Percentiles rank a stretch among this genome's conserved stretches.
phyloP scores from a whole-genome alignment of 129 eudicot genomes.

The Pittosporum tobira region DNA sequence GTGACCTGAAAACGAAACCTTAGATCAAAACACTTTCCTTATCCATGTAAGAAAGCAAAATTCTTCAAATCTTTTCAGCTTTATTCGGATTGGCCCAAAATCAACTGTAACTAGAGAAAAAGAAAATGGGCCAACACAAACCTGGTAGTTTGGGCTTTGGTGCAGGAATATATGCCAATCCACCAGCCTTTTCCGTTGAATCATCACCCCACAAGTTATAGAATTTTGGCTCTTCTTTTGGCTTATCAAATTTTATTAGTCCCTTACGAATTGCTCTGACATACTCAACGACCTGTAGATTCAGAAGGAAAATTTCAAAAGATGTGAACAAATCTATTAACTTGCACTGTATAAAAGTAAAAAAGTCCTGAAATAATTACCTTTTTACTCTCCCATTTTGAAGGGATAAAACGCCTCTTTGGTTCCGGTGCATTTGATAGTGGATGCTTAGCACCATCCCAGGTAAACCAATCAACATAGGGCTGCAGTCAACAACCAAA shows the following conservation, averaged over 20 bases:
- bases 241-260: conserved; percentile 64
- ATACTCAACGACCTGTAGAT: conserved; percentile 50
- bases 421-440: conserved; percentile 97
- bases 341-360: conserved; percentile 1
- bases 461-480: conserved; percentile 80
- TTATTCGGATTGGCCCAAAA: background rate
- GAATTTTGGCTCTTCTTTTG: conserved; percentile 63
- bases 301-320: conserved; percentile 1
- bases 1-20: conserved; percentile 45
- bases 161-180: conserved; percentile 84
- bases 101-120: background rate
- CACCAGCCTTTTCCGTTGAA: conserved; percentile 53
- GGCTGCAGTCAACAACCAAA: conserved; percentile 45
- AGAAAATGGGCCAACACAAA: conserved; percentile 15
- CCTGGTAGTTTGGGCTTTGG: conserved; percentile 93
- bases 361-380: conserved; percentile 20
- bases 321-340: background rate
- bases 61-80: background rate
- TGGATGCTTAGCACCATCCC: conserved; percentile 86
- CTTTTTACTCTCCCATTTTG: conserved; percentile 85
- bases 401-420: conserved; percentile 90
- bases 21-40: background rate
- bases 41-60: background rate
- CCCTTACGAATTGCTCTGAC: conserved; percentile 88
- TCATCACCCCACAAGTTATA: conserved; percentile 83